Evolutionary conservation across 768 basidiomycete genomes (phyloP), one percentile per base, ranked within the genome.

Genomic region (Collybiopsis confluens): DNA sequence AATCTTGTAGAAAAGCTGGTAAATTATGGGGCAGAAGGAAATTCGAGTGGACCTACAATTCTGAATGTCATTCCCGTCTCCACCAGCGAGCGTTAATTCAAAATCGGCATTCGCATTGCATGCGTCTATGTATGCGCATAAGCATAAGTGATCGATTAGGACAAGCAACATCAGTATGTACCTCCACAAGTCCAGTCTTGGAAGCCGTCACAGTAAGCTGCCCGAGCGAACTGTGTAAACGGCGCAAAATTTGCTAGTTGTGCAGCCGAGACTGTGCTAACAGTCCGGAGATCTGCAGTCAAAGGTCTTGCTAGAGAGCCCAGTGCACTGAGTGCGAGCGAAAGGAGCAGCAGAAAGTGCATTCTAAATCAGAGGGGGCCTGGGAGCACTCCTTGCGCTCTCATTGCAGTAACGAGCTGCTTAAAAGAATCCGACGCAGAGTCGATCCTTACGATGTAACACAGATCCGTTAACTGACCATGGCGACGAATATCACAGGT

Each of bases 181-280:
- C 69, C 57, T 48, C 77, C 73, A 54, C 77, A 78, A 0, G 57
- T n/a, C 76, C 76, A 78, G 27, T 50, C 65, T 6, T 55, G 55
- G 4, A 71, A 54, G 30, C 57, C 63, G 61, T 51, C 59, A 52
- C 77, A 78, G 58, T 78, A 78, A 28, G 77, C 73, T 2, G 75
- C 76, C 40, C 74, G 64, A 23, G 76, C 73, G 47, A 78, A 71
- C 57, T 73, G 59, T 1, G 71, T 64, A 40, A 68, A 77, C 8
- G 74, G 72, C 2, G 64, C 61, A 38, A 70, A 67, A 24, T 47
- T 58, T 3, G 62, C 54, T n/a, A 74, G 56, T 53, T 69, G 58
- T 0, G 54, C 23, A 1, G 61, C 10, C 1, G 70, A 48, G n/a
- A 54, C 40, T 20, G 51, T 27, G 18, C 40, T 43, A 13, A 33